phyloP scores from a whole-genome alignment of 2,329 filamentous ascomycete species.

The Beauveria bassiana region DNA sequence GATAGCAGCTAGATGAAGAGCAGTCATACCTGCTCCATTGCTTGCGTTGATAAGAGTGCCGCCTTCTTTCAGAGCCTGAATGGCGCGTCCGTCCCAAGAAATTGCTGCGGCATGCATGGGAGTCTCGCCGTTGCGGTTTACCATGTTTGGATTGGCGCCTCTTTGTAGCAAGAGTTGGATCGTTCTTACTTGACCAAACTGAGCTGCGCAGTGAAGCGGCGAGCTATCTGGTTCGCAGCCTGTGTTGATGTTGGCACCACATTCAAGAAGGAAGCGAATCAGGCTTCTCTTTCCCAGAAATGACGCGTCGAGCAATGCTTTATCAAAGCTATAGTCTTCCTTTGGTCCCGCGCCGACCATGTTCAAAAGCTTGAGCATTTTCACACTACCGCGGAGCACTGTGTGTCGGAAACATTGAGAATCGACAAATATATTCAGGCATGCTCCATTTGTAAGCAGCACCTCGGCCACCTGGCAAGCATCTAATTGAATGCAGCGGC shows the following conservation, averaged over 20 bases:
- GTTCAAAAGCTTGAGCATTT: not conserved
- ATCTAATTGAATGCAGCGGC: not conserved
- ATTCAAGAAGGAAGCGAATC: not conserved
- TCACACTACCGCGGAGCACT: not conserved
- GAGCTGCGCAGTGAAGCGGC: not conserved
- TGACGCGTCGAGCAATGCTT: not conserved
- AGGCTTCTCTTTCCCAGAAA: not conserved
- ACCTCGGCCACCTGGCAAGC: not conserved
- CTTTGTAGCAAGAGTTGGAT: not conserved
- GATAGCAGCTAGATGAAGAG: not conserved
- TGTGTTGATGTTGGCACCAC: not conserved
- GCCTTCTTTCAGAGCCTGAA: not conserved
- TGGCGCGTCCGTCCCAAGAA: not conserved
- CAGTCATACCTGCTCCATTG: not conserved
- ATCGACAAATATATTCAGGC: not conserved
- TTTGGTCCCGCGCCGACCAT: not conserved
- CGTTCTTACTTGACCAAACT: not conserved
- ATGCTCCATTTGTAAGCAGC: not conserved
- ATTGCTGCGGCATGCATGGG: not conserved
- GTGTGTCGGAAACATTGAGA: too few relatives aligned
- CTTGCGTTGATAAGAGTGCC: not conserved
- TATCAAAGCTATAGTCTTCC: not conserved
- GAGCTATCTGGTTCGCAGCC: not conserved
- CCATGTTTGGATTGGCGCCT: not conserved
- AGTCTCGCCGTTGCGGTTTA: not conserved